phyloP scores from a whole-genome alignment of 176 grass and related monocot species.

The Thalia dealbata region DNA sequence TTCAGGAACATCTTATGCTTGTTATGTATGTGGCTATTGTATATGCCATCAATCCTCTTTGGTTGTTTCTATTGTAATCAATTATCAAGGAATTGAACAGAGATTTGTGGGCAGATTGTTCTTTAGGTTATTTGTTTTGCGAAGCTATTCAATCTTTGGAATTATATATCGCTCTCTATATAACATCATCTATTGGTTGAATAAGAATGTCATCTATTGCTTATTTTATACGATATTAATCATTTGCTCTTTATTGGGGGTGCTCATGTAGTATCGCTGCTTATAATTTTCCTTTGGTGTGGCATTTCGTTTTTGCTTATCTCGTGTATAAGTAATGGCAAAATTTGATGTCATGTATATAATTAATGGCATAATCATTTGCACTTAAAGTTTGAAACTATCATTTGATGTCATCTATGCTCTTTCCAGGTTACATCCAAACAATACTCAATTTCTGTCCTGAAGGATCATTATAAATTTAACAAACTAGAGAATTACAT shows the following conservation, averaged over 20 bases:
- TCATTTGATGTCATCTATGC: background rate
- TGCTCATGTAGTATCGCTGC: background rate
- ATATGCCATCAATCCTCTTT: background rate
- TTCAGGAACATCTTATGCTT: background rate
- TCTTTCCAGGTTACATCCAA: conserved; percentile 84
- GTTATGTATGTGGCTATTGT: background rate
- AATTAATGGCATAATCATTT: too few species aligned
- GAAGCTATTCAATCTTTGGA: background rate
- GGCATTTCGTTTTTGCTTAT: background rate
- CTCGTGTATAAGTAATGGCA: too few species aligned
- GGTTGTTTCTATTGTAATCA: background rate
- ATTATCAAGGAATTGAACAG: background rate
- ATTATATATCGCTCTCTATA: background rate
- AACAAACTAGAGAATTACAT: conserved; percentile 71
- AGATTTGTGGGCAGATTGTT: background rate
- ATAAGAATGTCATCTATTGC: background rate
- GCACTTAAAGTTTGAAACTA: background rate
- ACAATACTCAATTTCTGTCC: conserved; percentile 62
- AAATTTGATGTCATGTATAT: background rate
- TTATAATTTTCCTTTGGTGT: background rate
- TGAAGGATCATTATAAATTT: conserved; percentile 94
- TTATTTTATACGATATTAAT: background rate
- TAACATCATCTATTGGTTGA: background rate
- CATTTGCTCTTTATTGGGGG: too few species aligned
- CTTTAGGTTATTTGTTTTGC: background rate